Percentiles rank a stretch among this genome's conserved stretches.
These are phyloP conservation scores for Lichina pygmaea DNA, from an alignment of 495 filamentous ascomycete genomes.

Conservation along the genomic window DNA sequence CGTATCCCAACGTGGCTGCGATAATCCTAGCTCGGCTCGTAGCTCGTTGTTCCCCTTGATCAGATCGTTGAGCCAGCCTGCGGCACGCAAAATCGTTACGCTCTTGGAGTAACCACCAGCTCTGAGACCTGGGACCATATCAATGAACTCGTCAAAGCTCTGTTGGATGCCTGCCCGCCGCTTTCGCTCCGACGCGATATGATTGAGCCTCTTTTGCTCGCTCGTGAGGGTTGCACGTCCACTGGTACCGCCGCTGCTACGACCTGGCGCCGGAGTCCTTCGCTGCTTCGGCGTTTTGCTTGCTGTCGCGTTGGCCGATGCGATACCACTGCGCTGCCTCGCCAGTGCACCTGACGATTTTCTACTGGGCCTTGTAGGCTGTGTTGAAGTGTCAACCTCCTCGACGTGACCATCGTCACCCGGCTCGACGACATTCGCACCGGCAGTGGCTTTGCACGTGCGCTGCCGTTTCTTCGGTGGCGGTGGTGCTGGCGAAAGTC, in stretches of 20 bases:
- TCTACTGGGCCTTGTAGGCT: not conserved
- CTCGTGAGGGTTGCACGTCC: constrained; percentile 54
- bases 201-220: constrained; percentile 64
- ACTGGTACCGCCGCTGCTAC: constrained; percentile 7
- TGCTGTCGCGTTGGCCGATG: no score
- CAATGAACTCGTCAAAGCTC: constrained; percentile 44
- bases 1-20: no score
- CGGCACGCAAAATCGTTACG: constrained; percentile 40
- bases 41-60: constrained; percentile 34
- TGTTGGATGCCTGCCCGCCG: constrained; percentile 51
- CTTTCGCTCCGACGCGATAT: constrained; percentile 75
- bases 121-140: constrained; percentile 42
- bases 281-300: constrained; percentile 2
- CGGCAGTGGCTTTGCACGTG: no score
- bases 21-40: constrained; percentile 1
- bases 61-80: constrained; percentile 48
- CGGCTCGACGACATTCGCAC: constrained; percentile 22
- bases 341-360: constrained; percentile 14
- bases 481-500: no score
- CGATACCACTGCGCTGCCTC: constrained; percentile 8
- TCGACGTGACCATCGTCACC: constrained; percentile 4
- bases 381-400: constrained; percentile 14
- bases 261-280: constrained; percentile 12
- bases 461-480: no score
- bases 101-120: constrained; percentile 55